phyloP scores from a whole-genome alignment of 306 rosid genomes.

The Pyrus pyrifolia region DNA sequence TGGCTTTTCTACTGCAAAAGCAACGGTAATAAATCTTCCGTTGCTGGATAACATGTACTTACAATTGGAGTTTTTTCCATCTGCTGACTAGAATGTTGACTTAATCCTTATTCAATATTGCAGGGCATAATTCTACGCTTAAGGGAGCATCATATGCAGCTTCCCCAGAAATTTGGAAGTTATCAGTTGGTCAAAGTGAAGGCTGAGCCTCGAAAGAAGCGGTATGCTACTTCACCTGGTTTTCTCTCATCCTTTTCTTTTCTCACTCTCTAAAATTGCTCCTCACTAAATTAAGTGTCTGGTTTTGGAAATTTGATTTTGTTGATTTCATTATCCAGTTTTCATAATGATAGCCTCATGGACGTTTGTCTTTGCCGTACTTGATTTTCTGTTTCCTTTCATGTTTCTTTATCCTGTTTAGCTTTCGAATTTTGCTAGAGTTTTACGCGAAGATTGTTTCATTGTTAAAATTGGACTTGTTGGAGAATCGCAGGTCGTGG shows the following conservation, averaged over 20 bases:
- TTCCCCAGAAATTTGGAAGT: constrained; percentile 43
- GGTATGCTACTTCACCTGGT: constrained; percentile 16
- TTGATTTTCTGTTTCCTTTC: not conserved
- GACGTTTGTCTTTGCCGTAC: not conserved
- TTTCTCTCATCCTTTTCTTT: not conserved
- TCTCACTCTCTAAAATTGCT: not conserved
- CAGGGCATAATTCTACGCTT: constrained; percentile 32
- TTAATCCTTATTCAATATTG: not conserved
- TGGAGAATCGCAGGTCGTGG: constrained; percentile 31
- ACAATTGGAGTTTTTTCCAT: not conserved
- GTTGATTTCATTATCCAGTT: not conserved
- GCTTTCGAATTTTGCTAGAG: not conserved
- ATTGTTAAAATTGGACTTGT: not conserved
- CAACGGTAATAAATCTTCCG: constrained; percentile 24
- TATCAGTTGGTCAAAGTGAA: constrained; percentile 35
- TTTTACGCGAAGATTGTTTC: not conserved
- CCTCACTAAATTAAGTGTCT: not conserved
- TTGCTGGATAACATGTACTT: not conserved
- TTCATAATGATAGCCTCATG: not conserved
- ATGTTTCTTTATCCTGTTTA: not conserved
- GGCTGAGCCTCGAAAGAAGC: constrained; percentile 23
- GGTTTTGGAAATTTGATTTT: not conserved
- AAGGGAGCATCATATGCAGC: constrained; percentile 34
- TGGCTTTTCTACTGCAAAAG: constrained; percentile 26
- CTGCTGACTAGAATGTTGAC: not conserved